Percentiles rank a stretch among this genome's conserved stretches.
phyloP scores from a whole-genome alignment of 768 basidiomycete species.

The Coprinellus aureogranulatus region DNA sequence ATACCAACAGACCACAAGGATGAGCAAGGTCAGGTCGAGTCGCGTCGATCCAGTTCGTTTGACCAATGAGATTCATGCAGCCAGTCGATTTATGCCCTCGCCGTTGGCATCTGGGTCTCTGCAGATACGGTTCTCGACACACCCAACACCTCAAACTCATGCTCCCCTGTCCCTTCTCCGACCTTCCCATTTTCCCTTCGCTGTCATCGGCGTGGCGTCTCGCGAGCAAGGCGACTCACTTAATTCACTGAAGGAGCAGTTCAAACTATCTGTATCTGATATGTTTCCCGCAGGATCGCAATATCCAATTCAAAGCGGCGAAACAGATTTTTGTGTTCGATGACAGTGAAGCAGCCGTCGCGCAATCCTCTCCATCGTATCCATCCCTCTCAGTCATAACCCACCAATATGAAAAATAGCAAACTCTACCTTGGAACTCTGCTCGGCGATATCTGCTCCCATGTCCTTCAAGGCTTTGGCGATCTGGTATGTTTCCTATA shows the following conservation, averaged over 20 bases:
- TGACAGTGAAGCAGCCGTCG: too few species aligned
- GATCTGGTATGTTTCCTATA: conserved; percentile 45
- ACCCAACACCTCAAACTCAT: conserved; percentile 71
- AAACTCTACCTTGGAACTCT: conserved; percentile 87
- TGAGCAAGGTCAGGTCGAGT: conserved; percentile 60
- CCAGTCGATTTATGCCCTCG: conserved; percentile 79
- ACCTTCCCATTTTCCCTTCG: conserved; percentile 80
- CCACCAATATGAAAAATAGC: conserved; percentile 83
- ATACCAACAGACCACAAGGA: conserved; percentile 79
- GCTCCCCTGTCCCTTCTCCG: conserved; percentile 68
- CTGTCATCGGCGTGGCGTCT: conserved; percentile 83
- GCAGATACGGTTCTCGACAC: conserved; percentile 75
- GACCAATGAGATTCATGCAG: neutral
- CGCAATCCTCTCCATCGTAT: conserved; percentile 51
- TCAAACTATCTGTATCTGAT: conserved; percentile 62
- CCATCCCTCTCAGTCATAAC: conserved; percentile 75
- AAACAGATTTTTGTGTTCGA: too few species aligned
- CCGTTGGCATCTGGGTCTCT: conserved; percentile 74
- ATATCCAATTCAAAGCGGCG: too few species aligned
- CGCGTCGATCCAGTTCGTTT: neutral
- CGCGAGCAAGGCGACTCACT: conserved; percentile 56
- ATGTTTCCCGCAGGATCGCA: conserved; percentile 67
- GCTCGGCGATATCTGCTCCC: conserved; percentile 85
- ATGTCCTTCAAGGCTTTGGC: conserved; percentile 87
- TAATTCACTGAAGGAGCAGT: conserved; percentile 57